phyloP scores from a whole-genome alignment of 805 yeast species.

The Ogataea henricii region DNA sequence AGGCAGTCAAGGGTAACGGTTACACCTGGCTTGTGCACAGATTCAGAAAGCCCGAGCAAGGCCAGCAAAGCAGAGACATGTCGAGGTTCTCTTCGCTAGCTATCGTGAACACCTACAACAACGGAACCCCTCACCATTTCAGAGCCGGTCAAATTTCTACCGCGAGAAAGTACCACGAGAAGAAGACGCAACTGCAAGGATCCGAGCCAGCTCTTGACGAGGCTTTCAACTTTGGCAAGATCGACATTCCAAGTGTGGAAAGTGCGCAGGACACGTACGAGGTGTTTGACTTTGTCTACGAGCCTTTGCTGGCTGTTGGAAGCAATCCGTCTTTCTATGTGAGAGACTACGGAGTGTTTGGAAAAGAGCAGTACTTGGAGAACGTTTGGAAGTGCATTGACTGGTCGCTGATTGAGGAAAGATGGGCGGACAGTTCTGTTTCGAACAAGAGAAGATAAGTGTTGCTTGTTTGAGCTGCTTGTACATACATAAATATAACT shows the following conservation, averaged over 20 bases:
- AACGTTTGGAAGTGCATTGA: conserved; percentile 77
- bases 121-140: conserved; percentile 77
- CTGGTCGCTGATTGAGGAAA: conserved; percentile 72
- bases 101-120: conserved; percentile 81
- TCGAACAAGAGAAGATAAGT: conserved; percentile 4
- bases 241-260: conserved; percentile 36
- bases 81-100: conserved; percentile 50
- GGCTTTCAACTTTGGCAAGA: conserved; percentile 15
- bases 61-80: conserved; percentile 25
- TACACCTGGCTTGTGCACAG: conserved; percentile 84
- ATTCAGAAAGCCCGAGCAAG: conserved; percentile 33
- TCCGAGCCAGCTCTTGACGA: conserved; percentile 13
- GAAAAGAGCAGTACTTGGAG: conserved; percentile 69
- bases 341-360: conserved; percentile 77
- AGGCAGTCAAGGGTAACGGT: conserved; percentile 83
- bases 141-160: conserved; percentile 53
- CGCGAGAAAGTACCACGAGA: conserved; percentile 35
- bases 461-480: conserved; percentile 3
- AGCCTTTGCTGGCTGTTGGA: conserved; percentile 72
- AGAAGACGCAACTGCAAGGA: conserved; percentile 21
- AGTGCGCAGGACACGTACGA: conserved; percentile 46
- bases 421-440: conserved; percentile 32
- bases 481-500: conserved; percentile 7
- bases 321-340: conserved; percentile 71
- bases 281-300: conserved; percentile 40